These are phyloP conservation scores for Colletotrichum orchidophilum DNA, from an alignment of 2,329 filamentous ascomycete genomes.

Conservation along the genomic window DNA sequence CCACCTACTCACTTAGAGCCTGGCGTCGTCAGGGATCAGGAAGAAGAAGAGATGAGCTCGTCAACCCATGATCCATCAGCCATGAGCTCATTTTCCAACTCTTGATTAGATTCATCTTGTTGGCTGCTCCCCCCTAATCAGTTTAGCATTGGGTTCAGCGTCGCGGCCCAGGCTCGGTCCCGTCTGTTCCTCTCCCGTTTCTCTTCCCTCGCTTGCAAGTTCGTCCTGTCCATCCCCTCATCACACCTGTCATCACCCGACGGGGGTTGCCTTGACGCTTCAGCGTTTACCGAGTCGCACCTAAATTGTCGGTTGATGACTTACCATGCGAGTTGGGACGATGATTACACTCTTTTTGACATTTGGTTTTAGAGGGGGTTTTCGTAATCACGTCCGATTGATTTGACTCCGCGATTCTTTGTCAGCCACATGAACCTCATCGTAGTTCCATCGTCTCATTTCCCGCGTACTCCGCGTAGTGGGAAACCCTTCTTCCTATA, in stretches of 20 bases:
- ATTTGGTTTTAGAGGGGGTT: neutral
- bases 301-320: conserved; percentile 22
- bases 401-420: neutral
- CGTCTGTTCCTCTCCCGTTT: neutral
- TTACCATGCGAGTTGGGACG: conserved; percentile 10
- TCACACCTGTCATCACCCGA: neutral
- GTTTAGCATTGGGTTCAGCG: neutral
- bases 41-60: neutral
- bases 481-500: neutral
- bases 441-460: neutral
- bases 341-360: neutral
- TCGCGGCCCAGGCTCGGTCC: neutral
- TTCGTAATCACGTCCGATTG: neutral
- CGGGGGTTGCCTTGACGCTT: neutral
- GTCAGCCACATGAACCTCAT: neutral
- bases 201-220: neutral
- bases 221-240: neutral
- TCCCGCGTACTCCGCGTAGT: neutral
- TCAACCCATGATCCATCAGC: neutral
- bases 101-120: neutral
- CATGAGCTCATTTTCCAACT: neutral
- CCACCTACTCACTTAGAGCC: too few relatives aligned
- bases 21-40: too few relatives aligned
- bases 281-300: conserved; percentile 23
- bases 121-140: neutral